A percentile compares a stretch with the other conserved stretches of the same genome.
Evolutionary conservation across 768 basidiomycete species (phyloP).

Genomic region (Tricholoma flavovirens): DNA sequence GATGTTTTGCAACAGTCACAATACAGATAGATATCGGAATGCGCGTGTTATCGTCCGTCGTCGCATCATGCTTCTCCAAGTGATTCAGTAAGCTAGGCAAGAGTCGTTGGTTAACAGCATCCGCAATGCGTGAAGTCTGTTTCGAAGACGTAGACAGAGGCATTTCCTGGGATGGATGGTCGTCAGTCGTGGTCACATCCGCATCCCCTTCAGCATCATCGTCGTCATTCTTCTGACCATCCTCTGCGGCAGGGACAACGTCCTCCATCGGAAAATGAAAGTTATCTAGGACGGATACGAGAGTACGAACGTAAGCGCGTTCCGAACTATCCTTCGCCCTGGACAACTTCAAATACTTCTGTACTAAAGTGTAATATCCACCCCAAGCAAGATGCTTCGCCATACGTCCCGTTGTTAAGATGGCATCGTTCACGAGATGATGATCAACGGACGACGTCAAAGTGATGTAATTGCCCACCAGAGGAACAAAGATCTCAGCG

Average conservation of each 20-base stretch:
- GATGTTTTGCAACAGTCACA: slow-evolving; percentile 73
- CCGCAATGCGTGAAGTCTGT: slow-evolving; percentile 46
- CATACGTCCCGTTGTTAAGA: slow-evolving; percentile 71
- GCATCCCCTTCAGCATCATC: slow-evolving; percentile 22
- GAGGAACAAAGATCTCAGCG: slow-evolving; percentile 79
- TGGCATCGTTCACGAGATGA: slow-evolving; percentile 86
- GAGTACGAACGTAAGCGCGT: slow-evolving; percentile 75
- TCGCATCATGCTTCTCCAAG: slow-evolving; percentile 72
- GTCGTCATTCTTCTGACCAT: slow-evolving; percentile 29
- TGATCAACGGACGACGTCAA: slow-evolving; percentile 65
- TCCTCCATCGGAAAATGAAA: slow-evolving; percentile 90
- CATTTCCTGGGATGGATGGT: background rate
- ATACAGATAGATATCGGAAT: slow-evolving; percentile 88
- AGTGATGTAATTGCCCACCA: slow-evolving; percentile 75
- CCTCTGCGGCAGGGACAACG: slow-evolving; percentile 28
- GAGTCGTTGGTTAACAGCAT: slow-evolving; percentile 69
- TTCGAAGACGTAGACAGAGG: background rate
- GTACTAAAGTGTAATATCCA: slow-evolving; percentile 72
- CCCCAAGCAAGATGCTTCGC: slow-evolving; percentile 78
- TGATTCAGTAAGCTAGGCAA: slow-evolving; percentile 77
- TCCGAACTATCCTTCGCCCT: slow-evolving; percentile 66
- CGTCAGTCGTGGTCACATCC: slow-evolving; percentile 5
- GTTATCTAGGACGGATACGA: slow-evolving; percentile 80
- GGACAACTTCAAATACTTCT: slow-evolving; percentile 71
- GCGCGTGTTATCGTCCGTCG: slow-evolving; percentile 77